These are phyloP conservation scores for Spergularia marina DNA, from an alignment of 148 eudicot genomes.

Conservation along the genomic window DNA sequence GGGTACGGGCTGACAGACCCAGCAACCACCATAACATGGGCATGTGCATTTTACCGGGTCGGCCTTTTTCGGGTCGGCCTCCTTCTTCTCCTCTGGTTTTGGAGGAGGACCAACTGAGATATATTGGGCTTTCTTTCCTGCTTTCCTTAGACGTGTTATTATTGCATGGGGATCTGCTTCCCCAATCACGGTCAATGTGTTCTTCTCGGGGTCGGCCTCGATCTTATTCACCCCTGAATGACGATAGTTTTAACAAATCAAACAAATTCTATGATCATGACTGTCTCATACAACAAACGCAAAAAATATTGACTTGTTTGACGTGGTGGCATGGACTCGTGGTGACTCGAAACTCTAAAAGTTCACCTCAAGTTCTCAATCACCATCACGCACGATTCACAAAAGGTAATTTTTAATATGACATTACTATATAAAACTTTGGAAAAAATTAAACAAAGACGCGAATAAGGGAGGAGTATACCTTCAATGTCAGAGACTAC, in stretches of 20 bases:
- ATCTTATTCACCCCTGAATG: conserved; percentile 53
- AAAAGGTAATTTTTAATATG: too few relatives aligned
- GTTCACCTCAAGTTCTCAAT: background rate
- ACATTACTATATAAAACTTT: too few relatives aligned
- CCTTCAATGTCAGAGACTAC: conserved; percentile 50
- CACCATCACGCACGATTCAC: too few relatives aligned
- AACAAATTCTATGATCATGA: too few relatives aligned
- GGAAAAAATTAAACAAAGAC: too few relatives aligned
- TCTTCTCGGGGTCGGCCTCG: conserved; percentile 51
- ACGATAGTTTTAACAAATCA: background rate
- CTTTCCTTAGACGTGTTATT: conserved; percentile 38
- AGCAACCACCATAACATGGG: background rate
- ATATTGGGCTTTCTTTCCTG: conserved; percentile 41
- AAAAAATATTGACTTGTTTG: too few relatives aligned
- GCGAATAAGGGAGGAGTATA: background rate
- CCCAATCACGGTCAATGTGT: conserved; percentile 48
- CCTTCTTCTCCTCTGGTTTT: conserved; percentile 34
- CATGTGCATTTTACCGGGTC: background rate
- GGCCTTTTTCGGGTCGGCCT: conserved; percentile 24
- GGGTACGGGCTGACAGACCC: conserved; percentile 13
- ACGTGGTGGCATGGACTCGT: too few relatives aligned
- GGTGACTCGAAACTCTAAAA: background rate
- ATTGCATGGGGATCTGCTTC: conserved; percentile 59
- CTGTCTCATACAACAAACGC: too few relatives aligned
- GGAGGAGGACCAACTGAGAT: conserved; percentile 57